Evolutionary conservation across 192 early-diverging fungal species (phyloP), one percentile per base, ranked within the genome.

Genomic region (Backusella sp.): DNA sequence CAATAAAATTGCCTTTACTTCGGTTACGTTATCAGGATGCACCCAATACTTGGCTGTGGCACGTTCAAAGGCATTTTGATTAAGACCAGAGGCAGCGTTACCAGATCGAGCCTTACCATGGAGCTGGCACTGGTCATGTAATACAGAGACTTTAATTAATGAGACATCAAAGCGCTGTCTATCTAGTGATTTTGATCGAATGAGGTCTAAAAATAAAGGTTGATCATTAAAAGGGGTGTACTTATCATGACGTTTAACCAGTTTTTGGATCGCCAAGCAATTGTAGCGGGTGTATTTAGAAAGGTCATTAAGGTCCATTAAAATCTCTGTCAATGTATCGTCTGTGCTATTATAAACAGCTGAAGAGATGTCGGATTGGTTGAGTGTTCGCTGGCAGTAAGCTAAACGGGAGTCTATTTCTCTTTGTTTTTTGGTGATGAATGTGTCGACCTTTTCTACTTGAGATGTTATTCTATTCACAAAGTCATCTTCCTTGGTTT

Each of bases 21-120:
- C 96, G 75, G 94, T 95, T 46, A 99, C 91, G 80, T 99, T 96
- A 81, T 98, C 95, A 2, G 94, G 94, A 80, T 97, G 96, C 4
- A 99, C 95, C 96, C 96, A 99, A 85, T 96, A 99, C 84, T 98
- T 98, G 73, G 90, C 92, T 6, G 96, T 95, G 72, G 91, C 89
- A 36, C 96, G 88, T 26, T 96, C 93, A 86, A 97, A 92, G 17
- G 76, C 76, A 52, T 77, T 81, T 44, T 77, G 76, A 49, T 81
- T 73, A 3, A 66, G 23, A 34, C 76, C 76, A 26, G 76, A 68
- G n/a, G 76, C 73, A 28, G 76, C 46, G 42, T 77, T 74, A n/a
- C 76, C 76, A 17, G 72, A 67, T 34, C 76, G 72, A 11, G 34
- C n/a, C 28, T 77, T 52, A 26, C 80, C 80, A 37, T 70, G 66